Percentiles rank a stretch among this genome's conserved stretches.
Conservation (phyloP, 176 grass and related monocot species). For the Eleusine coracana region DNA sequence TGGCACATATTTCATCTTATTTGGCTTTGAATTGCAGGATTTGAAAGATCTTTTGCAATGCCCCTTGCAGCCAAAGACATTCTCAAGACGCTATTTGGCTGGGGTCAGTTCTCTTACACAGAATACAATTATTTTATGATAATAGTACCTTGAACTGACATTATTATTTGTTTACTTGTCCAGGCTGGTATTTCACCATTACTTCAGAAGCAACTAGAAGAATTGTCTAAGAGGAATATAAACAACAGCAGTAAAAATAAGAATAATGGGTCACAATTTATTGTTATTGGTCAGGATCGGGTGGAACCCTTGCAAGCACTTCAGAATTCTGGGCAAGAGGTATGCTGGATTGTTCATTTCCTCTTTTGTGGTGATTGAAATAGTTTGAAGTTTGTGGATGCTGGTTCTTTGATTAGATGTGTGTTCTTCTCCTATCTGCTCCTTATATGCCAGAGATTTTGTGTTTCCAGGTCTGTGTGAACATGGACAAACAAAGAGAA, state of each 20-base stretch:
- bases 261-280: conserved; percentile 54
- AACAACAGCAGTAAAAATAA: conserved; percentile 36
- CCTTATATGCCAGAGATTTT: conserved; percentile 9
- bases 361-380: not conserved
- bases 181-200: conserved; percentile 70
- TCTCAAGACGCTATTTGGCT: conserved; percentile 80
- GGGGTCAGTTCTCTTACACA: conserved; percentile 61
- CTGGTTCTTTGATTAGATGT: not conserved
- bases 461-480: conserved; percentile 66
- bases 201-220: conserved; percentile 80
- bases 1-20: conserved; percentile 16
- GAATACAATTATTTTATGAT: not conserved
- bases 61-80: conserved; percentile 70
- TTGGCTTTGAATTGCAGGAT: conserved; percentile 56
- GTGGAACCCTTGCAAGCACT: conserved; percentile 89
- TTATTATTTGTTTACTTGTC: conserved; percentile 19
- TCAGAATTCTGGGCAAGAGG: conserved; percentile 76
- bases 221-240: conserved; percentile 61
- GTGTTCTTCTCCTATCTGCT: conserved; percentile 3
- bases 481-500: conserved; percentile 72
- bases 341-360: conserved; percentile 3
- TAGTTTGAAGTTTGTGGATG: not conserved
- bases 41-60: conserved; percentile 56
- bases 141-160: not conserved
- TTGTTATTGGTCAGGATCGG: conserved; percentile 78